A percentile compares a stretch with the other conserved stretches of the same genome.
These are phyloP conservation scores for Aspergillus floridensis DNA, from an alignment of 2,329 filamentous ascomycete species.

Conservation along the genomic window DNA sequence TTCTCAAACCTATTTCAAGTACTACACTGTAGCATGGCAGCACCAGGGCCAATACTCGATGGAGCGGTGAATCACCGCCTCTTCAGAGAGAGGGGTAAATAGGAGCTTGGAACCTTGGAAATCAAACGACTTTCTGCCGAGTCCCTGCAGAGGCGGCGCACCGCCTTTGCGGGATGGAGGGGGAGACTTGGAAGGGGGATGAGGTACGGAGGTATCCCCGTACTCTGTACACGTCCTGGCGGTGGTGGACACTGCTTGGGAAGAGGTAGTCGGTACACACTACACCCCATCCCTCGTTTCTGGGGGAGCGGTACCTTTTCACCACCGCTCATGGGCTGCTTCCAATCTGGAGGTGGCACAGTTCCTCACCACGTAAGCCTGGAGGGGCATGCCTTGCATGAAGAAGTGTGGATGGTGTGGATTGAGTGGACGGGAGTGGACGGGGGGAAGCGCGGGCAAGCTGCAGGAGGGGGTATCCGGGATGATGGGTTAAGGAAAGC, in stretches of 20 bases:
- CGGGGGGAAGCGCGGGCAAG: slow-evolving; percentile 3
- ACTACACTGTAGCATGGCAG: slow-evolving; percentile 11
- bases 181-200: not conserved
- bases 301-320: not conserved
- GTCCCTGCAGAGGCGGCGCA: slow-evolving; percentile 1
- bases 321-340: not conserved
- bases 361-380: slow-evolving; percentile 4
- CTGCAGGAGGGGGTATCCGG: slow-evolving; percentile 17
- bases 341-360: not conserved
- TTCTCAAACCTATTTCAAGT: not conserved
- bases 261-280: not conserved
- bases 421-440: not conserved
- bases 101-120: not conserved
- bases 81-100: slow-evolving; percentile 1
- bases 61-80: slow-evolving; percentile 24
- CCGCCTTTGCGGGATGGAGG: not conserved
- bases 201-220: not conserved
- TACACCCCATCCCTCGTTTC: not conserved
- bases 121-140: not conserved
- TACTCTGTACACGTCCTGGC: not conserved
- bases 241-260: not conserved
- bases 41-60: slow-evolving; percentile 14
- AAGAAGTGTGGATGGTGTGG: slow-evolving; percentile 12
- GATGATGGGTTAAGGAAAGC: slow-evolving; percentile 12
- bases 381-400: slow-evolving; percentile 13